Conservation (phyloP, 1,284 basidiomycete genomes). For the Cerioporus squamosus region DNA sequence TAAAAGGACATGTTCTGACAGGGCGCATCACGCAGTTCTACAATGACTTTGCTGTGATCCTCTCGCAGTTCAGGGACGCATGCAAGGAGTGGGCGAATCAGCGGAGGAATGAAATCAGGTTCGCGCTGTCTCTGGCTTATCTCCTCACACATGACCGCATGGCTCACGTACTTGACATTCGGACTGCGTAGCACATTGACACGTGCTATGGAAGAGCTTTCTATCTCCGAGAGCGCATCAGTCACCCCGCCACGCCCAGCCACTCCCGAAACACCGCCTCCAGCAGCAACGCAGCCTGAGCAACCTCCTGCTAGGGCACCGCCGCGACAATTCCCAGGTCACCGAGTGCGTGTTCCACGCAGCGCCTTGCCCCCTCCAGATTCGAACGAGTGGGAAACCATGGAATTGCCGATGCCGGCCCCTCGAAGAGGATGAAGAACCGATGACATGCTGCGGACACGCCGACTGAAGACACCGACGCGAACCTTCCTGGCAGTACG, state of each 20-base stretch:
- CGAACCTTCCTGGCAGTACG: no score
- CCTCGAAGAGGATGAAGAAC: background rate
- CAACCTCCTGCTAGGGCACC: no score
- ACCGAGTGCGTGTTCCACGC: background rate
- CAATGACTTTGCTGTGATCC: constrained; percentile 74
- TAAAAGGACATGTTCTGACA: background rate
- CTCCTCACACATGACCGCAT: background rate
- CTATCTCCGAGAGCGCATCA: constrained; percentile 17
- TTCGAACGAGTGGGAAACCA: constrained; percentile 52
- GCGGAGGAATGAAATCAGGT: constrained; percentile 68
- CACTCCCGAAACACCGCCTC: background rate
- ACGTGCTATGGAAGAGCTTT: constrained; percentile 27
- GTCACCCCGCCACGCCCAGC: background rate
- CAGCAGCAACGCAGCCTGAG: background rate
- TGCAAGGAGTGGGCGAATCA: constrained; percentile 77
- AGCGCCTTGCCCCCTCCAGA: constrained; percentile 47
- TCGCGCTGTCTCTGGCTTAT: constrained; percentile 3
- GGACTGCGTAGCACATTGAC: constrained; percentile 25
- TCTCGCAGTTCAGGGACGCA: constrained; percentile 74
- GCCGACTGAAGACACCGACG: no score
- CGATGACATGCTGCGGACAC: background rate
- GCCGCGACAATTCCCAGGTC: background rate
- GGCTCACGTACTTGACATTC: background rate
- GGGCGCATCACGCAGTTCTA: constrained; percentile 65
- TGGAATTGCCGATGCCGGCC: constrained; percentile 47